Conservation (phyloP, 257 asterid genomes). For the Nicotiana tabacum region DNA sequence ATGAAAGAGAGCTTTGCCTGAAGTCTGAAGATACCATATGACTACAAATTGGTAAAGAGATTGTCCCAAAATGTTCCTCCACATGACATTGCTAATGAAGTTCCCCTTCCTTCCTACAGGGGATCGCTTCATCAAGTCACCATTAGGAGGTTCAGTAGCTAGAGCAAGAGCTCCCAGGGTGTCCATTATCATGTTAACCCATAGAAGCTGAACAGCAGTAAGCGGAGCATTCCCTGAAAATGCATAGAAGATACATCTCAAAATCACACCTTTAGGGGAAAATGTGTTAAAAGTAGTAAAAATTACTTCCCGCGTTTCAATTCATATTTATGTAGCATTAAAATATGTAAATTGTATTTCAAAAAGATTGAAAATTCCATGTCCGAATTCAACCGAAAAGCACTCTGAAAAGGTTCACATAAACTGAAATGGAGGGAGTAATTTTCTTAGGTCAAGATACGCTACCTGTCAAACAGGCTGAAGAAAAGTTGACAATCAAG, state of each 20-base stretch:
- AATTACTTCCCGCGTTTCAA: no score
- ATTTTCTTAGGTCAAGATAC: background rate
- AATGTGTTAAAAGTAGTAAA: background rate
- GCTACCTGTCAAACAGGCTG: slow-evolving; percentile 92
- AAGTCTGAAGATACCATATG: slow-evolving; percentile 88
- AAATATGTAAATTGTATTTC: no score
- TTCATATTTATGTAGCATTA: no score
- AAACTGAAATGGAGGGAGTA: background rate
- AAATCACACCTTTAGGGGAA: background rate
- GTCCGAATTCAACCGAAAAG: no score
- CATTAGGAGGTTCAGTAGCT: slow-evolving; percentile 93
- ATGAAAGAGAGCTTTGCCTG: slow-evolving; percentile 57
- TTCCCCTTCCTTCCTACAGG: slow-evolving; percentile 95
- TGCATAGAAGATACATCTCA: background rate
- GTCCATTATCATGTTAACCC: slow-evolving; percentile 99
- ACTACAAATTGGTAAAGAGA: slow-evolving; percentile 76
- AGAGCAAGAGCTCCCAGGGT: slow-evolving; percentile 98
- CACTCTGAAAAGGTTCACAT: no score
- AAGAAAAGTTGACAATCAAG: slow-evolving; percentile 83
- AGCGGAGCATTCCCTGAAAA: slow-evolving; percentile 81
- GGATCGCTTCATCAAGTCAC: slow-evolving; percentile 64
- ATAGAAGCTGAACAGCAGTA: slow-evolving; percentile 92
- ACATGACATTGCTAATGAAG: slow-evolving; percentile 88
- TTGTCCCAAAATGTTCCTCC: slow-evolving; percentile 92
- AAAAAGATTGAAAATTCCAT: no score